Evolutionary conservation across 2,329 filamentous ascomycete genomes (phyloP).

Genomic region (Macrophomina phaseolina): DNA sequence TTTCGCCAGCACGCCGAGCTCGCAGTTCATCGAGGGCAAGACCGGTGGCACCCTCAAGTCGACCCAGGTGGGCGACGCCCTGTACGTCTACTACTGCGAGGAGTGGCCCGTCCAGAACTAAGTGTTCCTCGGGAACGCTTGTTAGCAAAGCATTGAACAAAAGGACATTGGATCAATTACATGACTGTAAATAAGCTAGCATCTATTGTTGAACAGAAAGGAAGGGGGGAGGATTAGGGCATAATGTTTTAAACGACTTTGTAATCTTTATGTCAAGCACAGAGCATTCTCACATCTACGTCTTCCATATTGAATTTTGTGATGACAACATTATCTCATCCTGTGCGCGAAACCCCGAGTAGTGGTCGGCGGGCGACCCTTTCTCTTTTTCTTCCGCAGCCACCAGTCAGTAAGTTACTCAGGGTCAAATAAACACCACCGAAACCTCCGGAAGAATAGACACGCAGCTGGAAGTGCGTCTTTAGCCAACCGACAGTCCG

Average conservation of each 20-base stretch:
- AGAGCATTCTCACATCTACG: neutral
- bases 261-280: neutral
- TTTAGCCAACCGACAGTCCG: neutral
- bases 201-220: neutral
- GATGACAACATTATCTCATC: neutral
- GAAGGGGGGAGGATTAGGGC: neutral
- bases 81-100: slow-evolving; percentile 24
- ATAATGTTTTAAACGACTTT: neutral
- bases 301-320: neutral
- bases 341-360: neutral
- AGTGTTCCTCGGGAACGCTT: neutral
- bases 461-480: too few species aligned
- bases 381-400: too few species aligned
- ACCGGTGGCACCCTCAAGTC: slow-evolving; percentile 7
- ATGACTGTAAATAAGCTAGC: neutral
- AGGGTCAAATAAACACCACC: too few species aligned
- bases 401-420: too few species aligned
- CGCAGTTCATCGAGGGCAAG: slow-evolving; percentile 19
- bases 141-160: too few species aligned
- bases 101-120: slow-evolving; percentile 23
- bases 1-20: slow-evolving; percentile 19
- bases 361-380: too few species aligned
- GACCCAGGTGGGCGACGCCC: slow-evolving; percentile 11
- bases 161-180: too few species aligned
- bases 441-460: too few species aligned